Conservation (phyloP, 208 protist species). For the Strigomonas culicis region DNA sequence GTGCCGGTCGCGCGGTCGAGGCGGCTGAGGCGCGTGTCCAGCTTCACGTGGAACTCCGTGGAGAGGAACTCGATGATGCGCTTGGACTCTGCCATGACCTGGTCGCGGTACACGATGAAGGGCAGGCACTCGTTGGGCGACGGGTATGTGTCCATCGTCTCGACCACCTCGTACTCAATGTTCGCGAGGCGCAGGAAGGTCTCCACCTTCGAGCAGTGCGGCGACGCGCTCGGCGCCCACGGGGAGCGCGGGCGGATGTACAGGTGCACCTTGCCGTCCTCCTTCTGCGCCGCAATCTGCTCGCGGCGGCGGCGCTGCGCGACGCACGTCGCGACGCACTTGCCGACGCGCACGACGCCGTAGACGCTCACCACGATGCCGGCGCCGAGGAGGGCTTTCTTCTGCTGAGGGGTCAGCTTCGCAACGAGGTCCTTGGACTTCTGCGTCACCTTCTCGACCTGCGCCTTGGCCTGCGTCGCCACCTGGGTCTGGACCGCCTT, state of each 20-base stretch:
- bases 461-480: neutral
- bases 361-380: slow-evolving; percentile 5
- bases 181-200: slow-evolving; percentile 23
- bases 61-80: slow-evolving; percentile 19
- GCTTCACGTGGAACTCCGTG: slow-evolving; percentile 12
- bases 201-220: slow-evolving; percentile 20
- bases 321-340: neutral
- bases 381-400: slow-evolving; percentile 14
- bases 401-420: slow-evolving; percentile 11
- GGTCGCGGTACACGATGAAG: slow-evolving; percentile 19
- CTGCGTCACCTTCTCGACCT: neutral
- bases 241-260: slow-evolving; percentile 20
- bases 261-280: slow-evolving; percentile 23
- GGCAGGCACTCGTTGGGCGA: slow-evolving; percentile 24
- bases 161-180: slow-evolving; percentile 19
- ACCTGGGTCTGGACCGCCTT: neutral
- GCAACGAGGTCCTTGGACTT: neutral
- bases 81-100: slow-evolving; percentile 16
- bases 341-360: slow-evolving; percentile 6
- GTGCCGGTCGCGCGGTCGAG: slow-evolving; percentile 13
- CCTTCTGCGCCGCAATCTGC: slow-evolving; percentile 10
- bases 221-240: slow-evolving; percentile 14
- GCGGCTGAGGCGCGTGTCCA: slow-evolving; percentile 11
- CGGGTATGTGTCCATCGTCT: slow-evolving; percentile 7
- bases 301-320: neutral